Evolutionary conservation across 495 filamentous ascomycete genomes (phyloP).

Genomic region (Astrocystis sublimbata): DNA sequence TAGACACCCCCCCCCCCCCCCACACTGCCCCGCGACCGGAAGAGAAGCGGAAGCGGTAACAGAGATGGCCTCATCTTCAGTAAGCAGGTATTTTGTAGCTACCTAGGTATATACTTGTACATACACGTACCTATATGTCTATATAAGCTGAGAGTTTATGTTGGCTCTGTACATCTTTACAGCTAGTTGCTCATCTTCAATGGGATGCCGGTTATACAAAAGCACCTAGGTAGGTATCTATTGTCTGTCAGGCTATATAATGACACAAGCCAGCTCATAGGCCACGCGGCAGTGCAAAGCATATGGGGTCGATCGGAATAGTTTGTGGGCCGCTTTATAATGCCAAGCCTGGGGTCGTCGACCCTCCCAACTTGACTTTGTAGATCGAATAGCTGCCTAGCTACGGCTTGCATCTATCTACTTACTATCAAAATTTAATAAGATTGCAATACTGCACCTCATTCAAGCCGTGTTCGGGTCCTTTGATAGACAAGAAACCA

Average conservation of each 20-base stretch:
- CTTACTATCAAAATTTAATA: no score
- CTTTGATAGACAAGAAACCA: neutral
- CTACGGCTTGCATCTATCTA: neutral
- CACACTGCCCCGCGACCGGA: constrained; percentile 3
- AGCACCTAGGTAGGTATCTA: no score
- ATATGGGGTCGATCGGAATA: neutral
- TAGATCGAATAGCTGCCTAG: neutral
- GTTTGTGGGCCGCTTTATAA: neutral
- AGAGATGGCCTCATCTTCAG: neutral
- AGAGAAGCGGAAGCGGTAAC: neutral
- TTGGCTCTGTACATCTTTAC: no score
- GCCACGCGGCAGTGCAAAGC: neutral
- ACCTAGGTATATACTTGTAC: neutral
- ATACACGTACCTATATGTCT: neutral
- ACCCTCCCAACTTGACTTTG: neutral
- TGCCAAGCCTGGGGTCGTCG: neutral
- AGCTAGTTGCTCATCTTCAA: no score
- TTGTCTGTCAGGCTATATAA: no score
- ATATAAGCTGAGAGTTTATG: no score
- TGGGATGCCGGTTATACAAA: no score
- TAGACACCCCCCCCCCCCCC: no score
- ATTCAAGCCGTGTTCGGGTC: neutral
- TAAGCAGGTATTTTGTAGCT: neutral
- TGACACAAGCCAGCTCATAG: no score
- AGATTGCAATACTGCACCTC: no score